A percentile compares a stretch with the other conserved stretches of the same genome.
phyloP scores from a whole-genome alignment of 352 stramenopile genomes.

The Pythium chondricola region DNA sequence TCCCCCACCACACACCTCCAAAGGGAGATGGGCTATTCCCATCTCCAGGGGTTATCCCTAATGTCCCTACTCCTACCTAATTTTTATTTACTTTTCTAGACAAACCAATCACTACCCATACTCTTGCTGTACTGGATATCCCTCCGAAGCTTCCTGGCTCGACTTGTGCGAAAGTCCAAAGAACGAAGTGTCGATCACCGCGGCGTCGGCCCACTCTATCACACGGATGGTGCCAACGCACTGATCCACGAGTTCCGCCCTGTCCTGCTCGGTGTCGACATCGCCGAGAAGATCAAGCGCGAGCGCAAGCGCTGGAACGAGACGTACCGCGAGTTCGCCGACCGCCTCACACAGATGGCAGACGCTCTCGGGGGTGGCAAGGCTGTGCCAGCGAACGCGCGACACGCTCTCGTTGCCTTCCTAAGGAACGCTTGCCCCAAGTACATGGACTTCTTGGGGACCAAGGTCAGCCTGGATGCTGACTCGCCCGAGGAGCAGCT shows the following conservation, averaged over 20 bases:
- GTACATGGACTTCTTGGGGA: conserved; percentile 1
- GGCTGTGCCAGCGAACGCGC: neutral
- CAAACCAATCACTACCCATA: too few species aligned
- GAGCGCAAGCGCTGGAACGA: conserved; percentile 7
- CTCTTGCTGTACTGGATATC: too few species aligned
- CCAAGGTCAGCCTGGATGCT: neutral
- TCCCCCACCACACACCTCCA: too few species aligned
- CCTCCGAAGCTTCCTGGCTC: too few species aligned
- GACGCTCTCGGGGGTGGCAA: conserved; percentile 1
- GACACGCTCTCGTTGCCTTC: conserved; percentile 1
- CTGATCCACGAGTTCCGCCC: neutral
- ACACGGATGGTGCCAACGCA: neutral
- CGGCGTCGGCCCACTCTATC: too few species aligned
- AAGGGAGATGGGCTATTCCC: too few species aligned
- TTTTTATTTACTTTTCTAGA: too few species aligned
- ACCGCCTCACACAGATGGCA: conserved; percentile 3
- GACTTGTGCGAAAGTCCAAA: too few species aligned
- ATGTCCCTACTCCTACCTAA: too few species aligned
- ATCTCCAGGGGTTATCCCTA: too few species aligned
- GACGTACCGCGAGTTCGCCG: conserved; percentile 6
- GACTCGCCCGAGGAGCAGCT: neutral
- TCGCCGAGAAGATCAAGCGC: neutral
- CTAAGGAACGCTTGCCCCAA: conserved; percentile 1
- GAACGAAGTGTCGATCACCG: too few species aligned
- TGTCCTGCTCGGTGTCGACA: neutral